These are phyloP conservation scores for Citrus medica DNA, from an alignment of 345 rosid genomes.

Conservation along the genomic window DNA sequence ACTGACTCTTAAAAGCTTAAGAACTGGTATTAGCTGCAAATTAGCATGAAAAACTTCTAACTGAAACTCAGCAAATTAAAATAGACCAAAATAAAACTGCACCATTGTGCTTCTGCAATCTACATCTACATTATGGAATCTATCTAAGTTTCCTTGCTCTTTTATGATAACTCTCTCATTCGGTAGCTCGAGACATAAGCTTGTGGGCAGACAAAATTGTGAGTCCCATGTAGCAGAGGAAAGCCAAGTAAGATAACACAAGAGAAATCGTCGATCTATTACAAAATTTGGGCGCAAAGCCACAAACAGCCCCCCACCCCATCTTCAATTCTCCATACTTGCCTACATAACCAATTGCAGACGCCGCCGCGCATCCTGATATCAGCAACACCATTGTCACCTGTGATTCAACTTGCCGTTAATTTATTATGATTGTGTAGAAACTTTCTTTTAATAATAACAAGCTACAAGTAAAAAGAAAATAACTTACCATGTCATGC, in stretches of 20 bases:
- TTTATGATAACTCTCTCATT: not conserved
- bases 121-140: too few relatives aligned
- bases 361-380: slow-evolving; percentile 56
- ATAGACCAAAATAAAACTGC: not conserved
- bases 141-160: not conserved
- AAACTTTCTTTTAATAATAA: too few relatives aligned
- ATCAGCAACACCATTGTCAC: slow-evolving; percentile 42
- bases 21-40: not conserved
- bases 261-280: slow-evolving; percentile 23
- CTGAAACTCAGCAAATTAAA: not conserved
- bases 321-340: slow-evolving; percentile 38
- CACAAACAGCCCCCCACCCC: slow-evolving; percentile 41
- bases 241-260: slow-evolving; percentile 43
- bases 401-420: slow-evolving; percentile 24
- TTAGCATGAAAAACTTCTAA: not conserved
- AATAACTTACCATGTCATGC: slow-evolving; percentile 49
- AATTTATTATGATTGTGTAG: too few relatives aligned
- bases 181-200: slow-evolving; percentile 17
- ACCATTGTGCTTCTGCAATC: not conserved
- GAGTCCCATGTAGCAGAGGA: slow-evolving; percentile 43
- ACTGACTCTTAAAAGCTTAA: too few relatives aligned
- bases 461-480: not conserved
- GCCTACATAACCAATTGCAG: slow-evolving; percentile 44
- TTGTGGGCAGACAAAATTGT: slow-evolving; percentile 30
- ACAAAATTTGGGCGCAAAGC: slow-evolving; percentile 39